phyloP scores from a whole-genome alignment of 805 yeast genomes.

The Suhomyces canberraensis region DNA sequence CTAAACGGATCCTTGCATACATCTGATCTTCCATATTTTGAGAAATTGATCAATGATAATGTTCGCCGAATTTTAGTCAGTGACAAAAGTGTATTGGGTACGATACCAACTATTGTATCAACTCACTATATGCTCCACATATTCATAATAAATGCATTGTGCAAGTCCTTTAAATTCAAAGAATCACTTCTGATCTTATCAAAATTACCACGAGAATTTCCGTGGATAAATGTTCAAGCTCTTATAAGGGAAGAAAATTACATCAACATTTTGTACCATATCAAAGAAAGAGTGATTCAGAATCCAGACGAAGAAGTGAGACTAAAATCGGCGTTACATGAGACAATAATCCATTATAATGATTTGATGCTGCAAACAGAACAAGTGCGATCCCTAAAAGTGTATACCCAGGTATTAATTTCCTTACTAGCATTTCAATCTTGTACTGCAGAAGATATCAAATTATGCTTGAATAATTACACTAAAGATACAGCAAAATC shows the following conservation, averaged over 20 bases:
- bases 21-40: slow-evolving; percentile 33
- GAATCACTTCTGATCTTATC: slow-evolving; percentile 26
- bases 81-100: slow-evolving; percentile 14
- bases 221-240: not conserved
- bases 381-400: slow-evolving; percentile 1
- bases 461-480: too few relatives aligned
- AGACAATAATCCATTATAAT: not conserved
- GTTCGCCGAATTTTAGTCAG: not conserved
- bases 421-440: not conserved
- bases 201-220: slow-evolving; percentile 15
- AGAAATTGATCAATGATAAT: slow-evolving; percentile 13
- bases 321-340: not conserved
- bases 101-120: slow-evolving; percentile 17
- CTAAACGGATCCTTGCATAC: slow-evolving; percentile 25
- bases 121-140: slow-evolving; percentile 24
- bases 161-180: slow-evolving; percentile 19
- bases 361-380: not conserved
- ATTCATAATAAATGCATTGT: slow-evolving; percentile 27
- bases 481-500: too few relatives aligned
- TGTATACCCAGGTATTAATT: slow-evolving; percentile 1
- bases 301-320: not conserved
- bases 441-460: not conserved
- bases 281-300: not conserved
- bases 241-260: slow-evolving; percentile 9
- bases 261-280: slow-evolving; percentile 7